Conservation (phyloP, 208 protist genomes). For the Zelonia costaricensis region DNA sequence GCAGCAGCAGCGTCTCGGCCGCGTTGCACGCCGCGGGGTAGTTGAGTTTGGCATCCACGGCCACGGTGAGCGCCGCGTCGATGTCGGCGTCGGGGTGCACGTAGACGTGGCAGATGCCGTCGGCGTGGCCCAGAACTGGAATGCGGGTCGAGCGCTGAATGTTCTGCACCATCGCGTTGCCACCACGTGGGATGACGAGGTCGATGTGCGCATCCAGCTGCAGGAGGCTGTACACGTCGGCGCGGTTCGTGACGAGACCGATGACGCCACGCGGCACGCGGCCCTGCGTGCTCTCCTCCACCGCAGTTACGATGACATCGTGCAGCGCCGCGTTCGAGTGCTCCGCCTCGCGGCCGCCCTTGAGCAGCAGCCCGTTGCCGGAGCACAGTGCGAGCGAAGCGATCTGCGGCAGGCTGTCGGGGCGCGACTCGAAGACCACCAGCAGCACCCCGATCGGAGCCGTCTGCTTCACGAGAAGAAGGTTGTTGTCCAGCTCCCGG, state of each 20-base stretch:
- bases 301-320: slow-evolving; percentile 44
- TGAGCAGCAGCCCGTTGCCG: slow-evolving; percentile 91
- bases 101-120: slow-evolving; percentile 95
- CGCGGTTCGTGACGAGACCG: slow-evolving; percentile 52
- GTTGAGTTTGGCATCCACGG: slow-evolving; percentile 91
- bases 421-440: slow-evolving; percentile 94
- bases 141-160: slow-evolving; percentile 89
- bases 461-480: slow-evolving; percentile 79
- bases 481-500: slow-evolving; percentile 60
- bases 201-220: slow-evolving; percentile 84
- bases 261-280: slow-evolving; percentile 46
- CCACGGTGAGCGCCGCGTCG: slow-evolving; percentile 52
- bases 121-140: slow-evolving; percentile 94
- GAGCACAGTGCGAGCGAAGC: slow-evolving; percentile 77
- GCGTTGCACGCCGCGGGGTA: slow-evolving; percentile 96
- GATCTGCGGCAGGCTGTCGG: slow-evolving; percentile 88
- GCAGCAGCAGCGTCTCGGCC: slow-evolving; percentile 92
- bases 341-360: slow-evolving; percentile 83
- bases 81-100: slow-evolving; percentile 82
- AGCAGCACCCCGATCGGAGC: slow-evolving; percentile 92
- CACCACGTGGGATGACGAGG: slow-evolving; percentile 93
- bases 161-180: slow-evolving; percentile 85
- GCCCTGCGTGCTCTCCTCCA: slow-evolving; percentile 35
- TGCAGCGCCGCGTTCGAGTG: slow-evolving; percentile 62
- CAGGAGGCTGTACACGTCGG: slow-evolving; percentile 48